Evolutionary conservation across 768 basidiomycete genomes (phyloP), one percentile per base, ranked within the genome.

Genomic region (Gloeopeniophorella convolvens): DNA sequence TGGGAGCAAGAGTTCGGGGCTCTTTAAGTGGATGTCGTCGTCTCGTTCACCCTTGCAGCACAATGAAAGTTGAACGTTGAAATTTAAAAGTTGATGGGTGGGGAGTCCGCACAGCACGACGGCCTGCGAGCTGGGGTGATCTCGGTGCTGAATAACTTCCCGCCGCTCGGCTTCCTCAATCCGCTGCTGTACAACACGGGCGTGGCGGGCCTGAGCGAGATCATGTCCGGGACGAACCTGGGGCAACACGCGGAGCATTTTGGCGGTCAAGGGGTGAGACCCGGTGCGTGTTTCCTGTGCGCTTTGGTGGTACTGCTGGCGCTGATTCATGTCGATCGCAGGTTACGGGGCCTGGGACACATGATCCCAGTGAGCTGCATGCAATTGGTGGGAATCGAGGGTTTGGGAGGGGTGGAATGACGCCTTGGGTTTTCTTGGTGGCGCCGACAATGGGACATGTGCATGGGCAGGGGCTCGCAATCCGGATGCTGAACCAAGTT

Each of bases 181-280:
- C n/a, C n/a, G n/a, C n/a, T n/a, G n/a, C n/a, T n/a, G n/a, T n/a
- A n/a, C n/a, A n/a, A n/a, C n/a, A n/a, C n/a, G n/a, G n/a, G n/a
- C n/a, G n/a, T n/a, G n/a, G n/a, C n/a, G n/a, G n/a, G n/a, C n/a
- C n/a, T n/a, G n/a, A n/a, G n/a, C n/a, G n/a, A n/a, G n/a, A n/a
- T n/a, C n/a, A n/a, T n/a, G n/a, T n/a, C n/a, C n/a, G n/a, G n/a
- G n/a, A n/a, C n/a, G n/a, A n/a, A n/a, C n/a, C n/a, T n/a, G n/a
- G 20, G 69, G 83, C 56, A 71, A 73, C 1, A 78, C 73, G 3
- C 64, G 65, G 40, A 79, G 80, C 68, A 63, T 62, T 40, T 51
- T 53, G 21, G 61, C 57, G 28, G 46, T 35, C 8, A 36, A 23
- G 12, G 45, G 55, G 7, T 53, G 55, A 55, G 55, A 56, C 23